phyloP scores from a whole-genome alignment of 345 rosid genomes.

The Corymbia maculata region DNA sequence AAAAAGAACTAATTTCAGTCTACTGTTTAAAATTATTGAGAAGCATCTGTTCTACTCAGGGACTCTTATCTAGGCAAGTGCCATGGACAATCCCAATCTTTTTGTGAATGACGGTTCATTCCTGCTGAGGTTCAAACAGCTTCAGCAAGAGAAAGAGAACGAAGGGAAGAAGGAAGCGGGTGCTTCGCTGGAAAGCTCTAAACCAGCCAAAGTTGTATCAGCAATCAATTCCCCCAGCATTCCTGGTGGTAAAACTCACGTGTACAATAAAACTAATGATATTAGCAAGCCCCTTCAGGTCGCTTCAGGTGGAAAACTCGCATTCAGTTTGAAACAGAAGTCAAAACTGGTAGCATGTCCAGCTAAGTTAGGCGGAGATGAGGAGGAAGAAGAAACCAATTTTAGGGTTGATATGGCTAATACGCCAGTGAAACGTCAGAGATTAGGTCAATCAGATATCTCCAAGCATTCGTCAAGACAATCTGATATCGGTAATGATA shows the following conservation, averaged over 20 bases:
- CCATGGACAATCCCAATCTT: slow-evolving; percentile 75
- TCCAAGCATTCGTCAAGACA: slow-evolving; percentile 36
- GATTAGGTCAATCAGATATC: slow-evolving; percentile 40
- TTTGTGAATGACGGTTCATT: slow-evolving; percentile 97
- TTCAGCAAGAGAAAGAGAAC: slow-evolving; percentile 56
- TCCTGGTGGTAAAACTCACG: slow-evolving; percentile 17
- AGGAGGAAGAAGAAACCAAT: slow-evolving; percentile 71
- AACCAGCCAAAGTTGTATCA: slow-evolving; percentile 49
- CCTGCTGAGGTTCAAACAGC: slow-evolving; percentile 97
- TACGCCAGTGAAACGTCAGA: slow-evolving; percentile 57
- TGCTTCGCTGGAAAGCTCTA: slow-evolving; percentile 36
- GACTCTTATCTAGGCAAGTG: not conserved
- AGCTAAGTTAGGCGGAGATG: slow-evolving; percentile 73
- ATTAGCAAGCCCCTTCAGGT: slow-evolving; percentile 23
- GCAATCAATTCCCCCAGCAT: slow-evolving; percentile 29
- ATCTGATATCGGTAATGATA: slow-evolving; percentile 70
- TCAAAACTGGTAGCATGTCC: slow-evolving; percentile 71
- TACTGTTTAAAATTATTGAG: not conserved
- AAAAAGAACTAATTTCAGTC: not conserved
- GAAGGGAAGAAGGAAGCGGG: slow-evolving; percentile 20
- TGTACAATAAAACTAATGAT: slow-evolving; percentile 39
- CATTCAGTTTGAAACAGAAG: slow-evolving; percentile 95
- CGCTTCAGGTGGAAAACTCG: slow-evolving; percentile 75
- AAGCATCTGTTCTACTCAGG: not conserved
- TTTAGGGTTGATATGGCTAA: slow-evolving; percentile 26